Base-by-base conservation (phyloP, 2,329 filamentous ascomycete genomes). In the Cladosporium sp. region DNA sequence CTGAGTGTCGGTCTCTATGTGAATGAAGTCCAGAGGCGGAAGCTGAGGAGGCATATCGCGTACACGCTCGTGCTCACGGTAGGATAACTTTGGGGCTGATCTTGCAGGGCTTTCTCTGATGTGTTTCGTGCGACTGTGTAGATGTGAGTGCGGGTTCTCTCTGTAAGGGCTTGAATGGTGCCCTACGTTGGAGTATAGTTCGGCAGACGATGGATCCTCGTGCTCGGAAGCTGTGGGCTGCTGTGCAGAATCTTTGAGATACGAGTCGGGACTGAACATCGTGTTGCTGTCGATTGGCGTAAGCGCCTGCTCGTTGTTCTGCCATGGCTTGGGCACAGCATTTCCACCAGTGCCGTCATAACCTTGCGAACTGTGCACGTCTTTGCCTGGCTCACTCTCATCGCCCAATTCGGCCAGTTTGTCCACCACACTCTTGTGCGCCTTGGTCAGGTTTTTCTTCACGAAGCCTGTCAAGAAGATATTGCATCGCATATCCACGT, bases 401-500 rank as follows among this genome's bases (percentile, higher is more conserved):
- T 46, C 7, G 12, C 61, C 61, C 35, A 63, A n/a, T 14, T 44
- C 50, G 8, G 61, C 35, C 35, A 63, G 35, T 16, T 56, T 63
- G 61, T 63, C 61, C 2, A 94, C 90, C 4, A 96, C 83, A 2
- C 85, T 81, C 11, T 82, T 84, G 72, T 96, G 92, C 0, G 91
- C 86, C 73, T 90, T 91, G 72, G 91, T 91, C 55, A 96, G 83
- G 16, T 91, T 95, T 79, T 88, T 91, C 82, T 91, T 93, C 66
- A 96, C 90, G 73, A 96, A 96, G 8, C 81, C 79, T 0, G 88
- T 84, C 80, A 95, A 85, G 68, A 95, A 81, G 66, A 92, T 80
- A 72, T 93, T 94, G 80, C 92, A 96, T 65, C 85, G 85, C 82
- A 96, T 88, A 68, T 92, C 89, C 58, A 95, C 89, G 70, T 96